Evolutionary conservation across 108 stramenopile species (phyloP).

Genomic region (Cyclotella baltica): DNA sequence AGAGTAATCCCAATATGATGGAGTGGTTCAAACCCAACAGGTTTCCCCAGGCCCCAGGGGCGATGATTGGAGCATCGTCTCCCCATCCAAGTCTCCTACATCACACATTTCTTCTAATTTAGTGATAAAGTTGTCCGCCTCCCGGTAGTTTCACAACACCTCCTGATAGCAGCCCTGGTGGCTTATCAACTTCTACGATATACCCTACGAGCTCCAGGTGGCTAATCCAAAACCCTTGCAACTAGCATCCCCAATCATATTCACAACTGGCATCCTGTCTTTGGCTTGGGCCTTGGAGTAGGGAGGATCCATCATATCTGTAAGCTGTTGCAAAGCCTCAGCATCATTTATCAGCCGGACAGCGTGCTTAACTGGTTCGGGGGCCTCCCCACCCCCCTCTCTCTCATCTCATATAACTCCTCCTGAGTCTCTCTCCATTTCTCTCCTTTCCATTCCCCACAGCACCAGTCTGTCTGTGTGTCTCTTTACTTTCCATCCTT

Average conservation of each 20-base stretch:
- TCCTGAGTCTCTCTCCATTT: neutral
- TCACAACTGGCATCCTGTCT: constrained; percentile 22
- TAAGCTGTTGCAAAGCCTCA: constrained; percentile 1
- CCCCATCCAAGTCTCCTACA: constrained; percentile 3
- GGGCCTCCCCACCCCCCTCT: neutral
- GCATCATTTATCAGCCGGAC: constrained; percentile 35
- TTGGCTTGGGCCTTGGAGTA: neutral
- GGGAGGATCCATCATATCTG: neutral
- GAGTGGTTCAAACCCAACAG: too few species aligned
- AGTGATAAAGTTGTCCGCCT: constrained; percentile 30
- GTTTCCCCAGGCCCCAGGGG: too few species aligned
- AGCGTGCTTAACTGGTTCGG: constrained; percentile 24
- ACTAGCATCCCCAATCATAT: too few species aligned
- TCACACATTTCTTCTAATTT: constrained; percentile 5
- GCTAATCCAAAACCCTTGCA: constrained; percentile 41
- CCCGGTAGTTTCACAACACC: constrained; percentile 31
- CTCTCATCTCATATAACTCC: neutral
- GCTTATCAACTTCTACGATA: constrained; percentile 12
- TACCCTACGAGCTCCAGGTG: neutral
- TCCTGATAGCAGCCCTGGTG: neutral
- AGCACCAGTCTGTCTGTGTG: neutral
- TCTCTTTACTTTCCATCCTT: constrained; percentile 3
- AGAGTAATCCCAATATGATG: too few species aligned
- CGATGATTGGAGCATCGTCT: constrained; percentile 38
- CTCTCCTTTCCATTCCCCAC: constrained; percentile 16